A percentile compares a stretch with the other conserved stretches of the same genome.
phyloP scores from a whole-genome alignment of 1,139 yeast species.

The Blastobotrys arbuscula region DNA sequence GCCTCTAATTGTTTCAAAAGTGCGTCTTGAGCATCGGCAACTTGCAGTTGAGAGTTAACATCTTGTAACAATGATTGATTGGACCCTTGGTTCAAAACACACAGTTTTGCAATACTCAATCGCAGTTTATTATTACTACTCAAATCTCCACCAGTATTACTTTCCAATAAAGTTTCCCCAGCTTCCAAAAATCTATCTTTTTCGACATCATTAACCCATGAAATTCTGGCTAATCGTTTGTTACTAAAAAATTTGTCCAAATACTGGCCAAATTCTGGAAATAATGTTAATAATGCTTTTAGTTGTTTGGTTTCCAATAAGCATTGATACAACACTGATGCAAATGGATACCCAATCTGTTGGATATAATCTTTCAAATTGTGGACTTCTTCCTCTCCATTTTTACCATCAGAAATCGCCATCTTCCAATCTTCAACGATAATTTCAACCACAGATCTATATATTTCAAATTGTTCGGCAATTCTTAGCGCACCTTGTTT shows the following conservation, averaged over 20 bases:
- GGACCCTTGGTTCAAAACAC: slow-evolving; percentile 22
- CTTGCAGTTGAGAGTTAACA: slow-evolving; percentile 17
- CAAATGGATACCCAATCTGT: slow-evolving; percentile 64
- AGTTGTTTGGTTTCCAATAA: slow-evolving; percentile 52
- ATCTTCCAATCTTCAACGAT: slow-evolving; percentile 48
- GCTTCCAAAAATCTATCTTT: slow-evolving; percentile 50
- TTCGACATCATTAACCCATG: slow-evolving; percentile 69
- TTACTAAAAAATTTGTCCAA: slow-evolving; percentile 50
- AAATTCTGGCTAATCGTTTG: slow-evolving; percentile 48
- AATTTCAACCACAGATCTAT: slow-evolving; percentile 59
- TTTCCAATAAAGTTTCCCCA: slow-evolving; percentile 41
- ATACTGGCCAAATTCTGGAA: slow-evolving; percentile 48
- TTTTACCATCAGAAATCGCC: slow-evolving; percentile 31
- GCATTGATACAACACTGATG: slow-evolving; percentile 55
- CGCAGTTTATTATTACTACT: slow-evolving; percentile 51
- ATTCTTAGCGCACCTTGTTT: slow-evolving; percentile 53
- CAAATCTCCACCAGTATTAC: slow-evolving; percentile 42
- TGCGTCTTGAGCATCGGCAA: slow-evolving; percentile 18
- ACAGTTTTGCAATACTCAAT: slow-evolving; percentile 65
- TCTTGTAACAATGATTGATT: neutral
- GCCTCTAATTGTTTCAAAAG: slow-evolving; percentile 10
- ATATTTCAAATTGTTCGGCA: slow-evolving; percentile 62
- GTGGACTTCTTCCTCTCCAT: slow-evolving; percentile 28
- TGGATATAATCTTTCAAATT: slow-evolving; percentile 50
- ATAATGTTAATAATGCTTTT: slow-evolving; percentile 50